Evolutionary conservation across 73 alveolate species (phyloP), one percentile per base, ranked within the genome.

Genomic region (Tetrahymena thermophila): DNA sequence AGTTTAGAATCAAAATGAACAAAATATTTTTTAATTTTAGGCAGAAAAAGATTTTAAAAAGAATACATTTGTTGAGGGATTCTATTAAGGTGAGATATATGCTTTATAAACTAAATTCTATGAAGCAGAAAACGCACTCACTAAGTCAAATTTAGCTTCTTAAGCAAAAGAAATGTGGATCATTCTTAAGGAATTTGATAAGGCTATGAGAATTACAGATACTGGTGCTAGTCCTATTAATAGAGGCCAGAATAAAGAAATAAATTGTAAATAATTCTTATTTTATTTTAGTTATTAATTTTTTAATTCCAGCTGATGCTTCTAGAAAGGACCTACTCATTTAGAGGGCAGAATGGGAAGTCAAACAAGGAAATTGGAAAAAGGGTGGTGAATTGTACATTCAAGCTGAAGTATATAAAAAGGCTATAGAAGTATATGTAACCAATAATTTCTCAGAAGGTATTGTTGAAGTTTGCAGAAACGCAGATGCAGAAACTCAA

Each of bases 401-500:
- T 31, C 31, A 71, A n/a, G 89, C 89, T 31, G 89, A 71, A 71
- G 37, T 42, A 93, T 93, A 93, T n/a, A 93, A 43, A 43, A 93
- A 42, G 38, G 95, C 95, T 57, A 42, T 93, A 21, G 85, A 43
- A n/a, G 35, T 42, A 3, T 93, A 35, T 85, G 15, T 93, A 23
- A 43, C 58, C 31, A 95, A 95, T 55, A 95, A 95, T 35, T 19
- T 31, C 56, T 43, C 94, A 17, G 97, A 95, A 2, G 94, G 94
- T 34, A 42, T 95, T 38, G 71, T 95, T 34, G 95, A 95, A 42
- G 93, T 95, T n/a, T 95, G 97, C 21, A 95, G 97, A 95, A 95
- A 85, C 56, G 35, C 94, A 19, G 97, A 95, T 89, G 94, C 85
- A 44, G 56, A 85, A 35, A 93, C 93, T 15, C 55, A 95, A 35